These are phyloP conservation scores for Fennellomyces sp. DNA, from an alignment of 371 early-diverging fungal species.

Conservation along the genomic window DNA sequence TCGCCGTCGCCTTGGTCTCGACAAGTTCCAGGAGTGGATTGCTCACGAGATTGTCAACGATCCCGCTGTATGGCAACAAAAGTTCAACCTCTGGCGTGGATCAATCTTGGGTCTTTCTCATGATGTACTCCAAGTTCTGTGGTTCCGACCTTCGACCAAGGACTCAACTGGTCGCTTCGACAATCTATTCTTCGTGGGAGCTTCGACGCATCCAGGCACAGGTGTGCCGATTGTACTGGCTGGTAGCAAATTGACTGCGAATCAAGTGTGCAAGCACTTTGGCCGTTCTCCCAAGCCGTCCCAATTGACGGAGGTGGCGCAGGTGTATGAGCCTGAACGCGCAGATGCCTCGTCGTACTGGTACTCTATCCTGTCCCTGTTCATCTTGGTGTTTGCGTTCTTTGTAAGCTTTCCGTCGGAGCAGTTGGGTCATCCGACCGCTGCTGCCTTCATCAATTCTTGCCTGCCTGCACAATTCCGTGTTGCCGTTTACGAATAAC, in stretches of 20 bases:
- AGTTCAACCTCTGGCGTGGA: constrained; percentile 66
- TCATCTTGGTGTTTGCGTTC: constrained; percentile 23
- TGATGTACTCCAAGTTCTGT: constrained; percentile 58
- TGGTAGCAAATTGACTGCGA: constrained; percentile 57
- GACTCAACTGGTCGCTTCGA: constrained; percentile 53
- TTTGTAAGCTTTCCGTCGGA: constrained; percentile 33
- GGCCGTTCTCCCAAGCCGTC: constrained; percentile 17
- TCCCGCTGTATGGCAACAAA: constrained; percentile 59
- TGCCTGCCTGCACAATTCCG: constrained; percentile 29
- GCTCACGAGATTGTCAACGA: constrained; percentile 61
- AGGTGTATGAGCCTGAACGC: constrained; percentile 8
- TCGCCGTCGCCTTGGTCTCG: constrained; percentile 36
- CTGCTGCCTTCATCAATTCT: constrained; percentile 46
- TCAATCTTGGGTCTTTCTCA: constrained; percentile 66
- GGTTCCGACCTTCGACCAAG: constrained; percentile 62
- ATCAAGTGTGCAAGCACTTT: constrained; percentile 47
- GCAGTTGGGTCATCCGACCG: constrained; percentile 17
- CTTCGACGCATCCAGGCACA: constrained; percentile 70
- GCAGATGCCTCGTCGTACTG: not conserved
- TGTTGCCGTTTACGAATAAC: constrained; percentile 12
- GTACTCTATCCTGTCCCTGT: constrained; percentile 11
- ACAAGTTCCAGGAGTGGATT: constrained; percentile 46
- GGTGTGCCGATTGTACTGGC: constrained; percentile 71
- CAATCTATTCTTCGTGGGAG: constrained; percentile 70
- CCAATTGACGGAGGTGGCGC: not conserved